Evolutionary conservation across 2,329 filamentous ascomycete genomes (phyloP).

Genomic region (Claviceps sp.): DNA sequence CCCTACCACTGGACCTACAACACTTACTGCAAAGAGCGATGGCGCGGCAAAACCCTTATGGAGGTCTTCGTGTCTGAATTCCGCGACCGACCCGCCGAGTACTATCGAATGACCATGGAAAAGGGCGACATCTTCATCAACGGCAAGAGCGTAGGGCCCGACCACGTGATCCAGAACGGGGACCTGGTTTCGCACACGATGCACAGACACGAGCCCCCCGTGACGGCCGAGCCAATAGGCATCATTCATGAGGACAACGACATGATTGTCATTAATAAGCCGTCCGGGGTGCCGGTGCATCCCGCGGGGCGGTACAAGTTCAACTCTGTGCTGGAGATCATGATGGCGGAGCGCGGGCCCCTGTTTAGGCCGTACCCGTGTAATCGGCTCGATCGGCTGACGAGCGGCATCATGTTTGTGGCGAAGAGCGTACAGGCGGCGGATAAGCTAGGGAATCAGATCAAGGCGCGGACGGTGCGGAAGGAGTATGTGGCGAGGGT

Average conservation of each 20-base stretch:
- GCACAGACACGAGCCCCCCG: conserved; percentile 90
- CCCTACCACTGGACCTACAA: conserved; percentile 94
- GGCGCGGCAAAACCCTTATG: conserved; percentile 67
- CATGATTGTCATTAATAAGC: conserved; percentile 95
- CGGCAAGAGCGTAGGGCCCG: conserved; percentile 52
- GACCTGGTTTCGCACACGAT: conserved; percentile 85
- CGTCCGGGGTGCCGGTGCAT: conserved; percentile 87
- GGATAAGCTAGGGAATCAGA: conserved; percentile 61
- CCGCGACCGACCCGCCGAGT: conserved; percentile 70
- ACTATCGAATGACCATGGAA: conserved; percentile 79
- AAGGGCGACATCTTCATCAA: conserved; percentile 69
- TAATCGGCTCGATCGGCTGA: conserved; percentile 86
- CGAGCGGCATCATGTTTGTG: conserved; percentile 96
- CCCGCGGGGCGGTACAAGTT: conserved; percentile 90
- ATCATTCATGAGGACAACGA: conserved; percentile 86
- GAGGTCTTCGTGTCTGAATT: conserved; percentile 91
- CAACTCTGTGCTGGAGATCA: conserved; percentile 89
- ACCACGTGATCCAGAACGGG: conserved; percentile 71
- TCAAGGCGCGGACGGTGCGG: conserved; percentile 67
- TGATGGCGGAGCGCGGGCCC: conserved; percentile 58
- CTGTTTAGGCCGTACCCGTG: conserved; percentile 54
- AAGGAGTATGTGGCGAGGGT: conserved; percentile 95
- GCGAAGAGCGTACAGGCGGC: conserved; percentile 75
- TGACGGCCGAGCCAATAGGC: conserved; percentile 64
- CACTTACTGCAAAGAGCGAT: conserved; percentile 86